Evolutionary conservation across 129 eudicot genomes (phyloP).

Genomic region (Arctium minus): DNA sequence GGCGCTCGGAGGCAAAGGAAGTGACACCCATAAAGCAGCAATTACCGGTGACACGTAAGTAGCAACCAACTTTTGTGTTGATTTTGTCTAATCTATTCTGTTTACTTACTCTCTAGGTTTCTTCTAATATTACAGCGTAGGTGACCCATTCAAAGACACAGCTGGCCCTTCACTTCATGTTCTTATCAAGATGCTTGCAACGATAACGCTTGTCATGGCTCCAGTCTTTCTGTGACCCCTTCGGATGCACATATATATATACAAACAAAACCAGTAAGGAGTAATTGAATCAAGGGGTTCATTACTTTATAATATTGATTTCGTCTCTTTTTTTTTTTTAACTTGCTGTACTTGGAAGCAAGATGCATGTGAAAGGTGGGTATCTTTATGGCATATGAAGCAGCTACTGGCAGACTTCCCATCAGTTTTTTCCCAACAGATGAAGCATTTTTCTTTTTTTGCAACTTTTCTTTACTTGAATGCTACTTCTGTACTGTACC

Average conservation of each 20-base stretch:
- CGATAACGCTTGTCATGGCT: constrained; percentile 96
- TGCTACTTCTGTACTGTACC: neutral
- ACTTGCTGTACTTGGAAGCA: constrained; percentile 10
- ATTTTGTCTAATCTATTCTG: neutral
- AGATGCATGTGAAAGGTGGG: constrained; percentile 4
- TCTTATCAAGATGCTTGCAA: constrained; percentile 94
- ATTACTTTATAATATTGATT: constrained; percentile 8
- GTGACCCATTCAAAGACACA: constrained; percentile 98
- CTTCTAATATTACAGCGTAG: constrained; percentile 52
- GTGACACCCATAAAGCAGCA: constrained; percentile 96
- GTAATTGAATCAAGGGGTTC: neutral
- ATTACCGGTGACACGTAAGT: constrained; percentile 99
- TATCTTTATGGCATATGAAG: constrained; percentile 11
- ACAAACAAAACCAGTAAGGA: neutral
- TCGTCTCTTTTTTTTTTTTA: constrained; percentile 10
- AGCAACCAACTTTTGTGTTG: neutral
- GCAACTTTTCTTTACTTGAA: neutral
- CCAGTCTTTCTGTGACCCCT: constrained; percentile 74
- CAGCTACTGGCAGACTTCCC: neutral
- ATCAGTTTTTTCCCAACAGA: constrained; percentile 10
- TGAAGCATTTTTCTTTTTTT: neutral
- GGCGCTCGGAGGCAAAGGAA: constrained; percentile 98
- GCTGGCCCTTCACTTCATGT: constrained; percentile 98
- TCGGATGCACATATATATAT: neutral
- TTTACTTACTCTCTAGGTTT: neutral